Evolutionary conservation across 495 filamentous ascomycete genomes (phyloP), one percentile per base, ranked within the genome.

Genomic region (Neurospora cerealis): DNA sequence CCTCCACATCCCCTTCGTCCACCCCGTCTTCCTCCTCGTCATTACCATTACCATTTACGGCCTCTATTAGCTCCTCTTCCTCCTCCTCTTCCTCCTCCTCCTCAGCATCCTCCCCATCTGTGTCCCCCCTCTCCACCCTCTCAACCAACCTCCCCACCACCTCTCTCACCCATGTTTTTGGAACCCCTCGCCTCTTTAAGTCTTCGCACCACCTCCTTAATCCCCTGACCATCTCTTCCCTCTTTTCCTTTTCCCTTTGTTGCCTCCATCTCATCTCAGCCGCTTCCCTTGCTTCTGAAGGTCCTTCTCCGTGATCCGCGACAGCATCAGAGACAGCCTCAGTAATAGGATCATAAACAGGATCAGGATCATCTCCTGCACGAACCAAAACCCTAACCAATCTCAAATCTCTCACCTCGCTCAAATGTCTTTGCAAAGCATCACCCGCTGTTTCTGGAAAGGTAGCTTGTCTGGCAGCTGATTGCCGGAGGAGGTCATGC

Each of bases 151-250:
- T 32, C 66, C 76, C 73, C 69, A 81, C 3, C 38, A 81, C 78
- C 5, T 13, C 9, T 1, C 80, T 71, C 24, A 85, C 79, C 74
- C 83, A 85, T 3, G 24, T 5, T 44, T 36, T 13, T 2, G 81
- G 82, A 41, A 86, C 69, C 2, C 79, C 79, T 74, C 76, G 71
- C 71, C n/a, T 28, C 44, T 78, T 62, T 37, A 83, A 82, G n/a
- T 86, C 82, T 1, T 76, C 15, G 7, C 83, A 79, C 2, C 81
- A 83, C 37, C 46, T 40, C 46, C 83, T 83, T 80, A 86, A 84
- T 13, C 84, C 78, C 13, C 73, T 71, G 21, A 84, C 75, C 40
- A 85, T 84, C 74, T 85, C 83, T 0, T 42, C 44, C 28, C 37
- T 2, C 44, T 5, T 74, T 74, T 1, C 75, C 76, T 13, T 36